Conservation (phyloP, 2,329 filamentous ascomycete species). For the Coniochaeta sp. region DNA sequence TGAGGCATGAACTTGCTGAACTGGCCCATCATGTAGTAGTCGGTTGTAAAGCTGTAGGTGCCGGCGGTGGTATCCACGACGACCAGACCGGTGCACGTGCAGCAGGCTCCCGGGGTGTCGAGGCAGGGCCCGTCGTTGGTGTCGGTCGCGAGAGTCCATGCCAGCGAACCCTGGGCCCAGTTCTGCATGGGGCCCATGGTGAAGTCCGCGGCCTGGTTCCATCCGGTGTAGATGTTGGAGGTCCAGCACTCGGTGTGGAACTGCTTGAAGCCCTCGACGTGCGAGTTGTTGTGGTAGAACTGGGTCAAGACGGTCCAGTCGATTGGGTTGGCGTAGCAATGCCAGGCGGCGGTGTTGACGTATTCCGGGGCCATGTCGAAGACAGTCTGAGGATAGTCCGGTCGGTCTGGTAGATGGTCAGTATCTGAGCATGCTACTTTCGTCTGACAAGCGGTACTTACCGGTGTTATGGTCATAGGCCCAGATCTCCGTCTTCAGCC, state of each 20-base stretch:
- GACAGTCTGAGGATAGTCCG: slow-evolving; percentile 29
- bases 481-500: slow-evolving; percentile 36
- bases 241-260: slow-evolving; percentile 43
- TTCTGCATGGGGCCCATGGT: slow-evolving; percentile 40
- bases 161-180: slow-evolving; percentile 35
- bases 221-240: slow-evolving; percentile 23
- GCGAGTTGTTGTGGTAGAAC: slow-evolving; percentile 31
- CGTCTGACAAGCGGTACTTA: slow-evolving; percentile 11
- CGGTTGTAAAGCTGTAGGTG: slow-evolving; percentile 35
- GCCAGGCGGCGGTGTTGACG: slow-evolving; percentile 29
- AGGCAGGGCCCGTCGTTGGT: slow-evolving; percentile 33
- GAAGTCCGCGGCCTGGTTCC: slow-evolving; percentile 32
- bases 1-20: slow-evolving; percentile 39
- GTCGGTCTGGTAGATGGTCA: slow-evolving; percentile 13
- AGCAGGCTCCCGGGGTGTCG: slow-evolving; percentile 28
- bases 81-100: slow-evolving; percentile 42
- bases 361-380: slow-evolving; percentile 21
- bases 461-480: slow-evolving; percentile 31
- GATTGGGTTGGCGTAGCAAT: slow-evolving; percentile 28
- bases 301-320: slow-evolving; percentile 28
- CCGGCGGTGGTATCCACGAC: slow-evolving; percentile 39
- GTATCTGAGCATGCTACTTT: not conserved
- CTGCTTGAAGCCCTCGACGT: slow-evolving; percentile 21
- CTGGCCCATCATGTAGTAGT: slow-evolving; percentile 48
- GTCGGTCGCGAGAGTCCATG: slow-evolving; percentile 37